A percentile compares a stretch with the other conserved stretches of the same genome.
phyloP scores from a whole-genome alignment of 1,139 yeast species.

The Pichia sp. region DNA sequence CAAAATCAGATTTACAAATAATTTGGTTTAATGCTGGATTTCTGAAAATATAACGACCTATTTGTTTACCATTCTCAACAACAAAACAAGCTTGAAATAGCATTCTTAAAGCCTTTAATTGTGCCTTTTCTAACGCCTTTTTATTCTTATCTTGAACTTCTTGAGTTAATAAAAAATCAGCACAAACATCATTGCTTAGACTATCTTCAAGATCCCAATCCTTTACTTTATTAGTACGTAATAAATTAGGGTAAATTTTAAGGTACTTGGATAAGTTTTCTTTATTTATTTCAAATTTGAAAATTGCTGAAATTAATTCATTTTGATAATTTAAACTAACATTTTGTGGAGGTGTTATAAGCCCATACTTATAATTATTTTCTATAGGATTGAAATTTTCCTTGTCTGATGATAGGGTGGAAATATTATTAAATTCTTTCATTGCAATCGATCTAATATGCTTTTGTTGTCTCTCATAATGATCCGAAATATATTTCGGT shows the following conservation, averaged over 20 bases:
- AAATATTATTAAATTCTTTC: slow-evolving; percentile 20
- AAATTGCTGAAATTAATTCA: slow-evolving; percentile 29
- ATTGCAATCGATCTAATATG: slow-evolving; percentile 19
- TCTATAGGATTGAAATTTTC: slow-evolving; percentile 4
- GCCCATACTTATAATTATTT: neutral
- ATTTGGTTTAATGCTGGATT: slow-evolving; percentile 28
- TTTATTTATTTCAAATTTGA: slow-evolving; percentile 24
- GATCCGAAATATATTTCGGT: slow-evolving; percentile 1
- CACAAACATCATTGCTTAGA: slow-evolving; percentile 15
- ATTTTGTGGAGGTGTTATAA: slow-evolving; percentile 15
- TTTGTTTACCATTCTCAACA: slow-evolving; percentile 32
- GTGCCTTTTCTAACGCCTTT: slow-evolving; percentile 29
- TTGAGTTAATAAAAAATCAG: slow-evolving; percentile 60
- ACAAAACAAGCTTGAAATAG: slow-evolving; percentile 32
- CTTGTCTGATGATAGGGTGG: slow-evolving; percentile 9
- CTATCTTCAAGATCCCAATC: slow-evolving; percentile 36
- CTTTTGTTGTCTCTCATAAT: slow-evolving; percentile 18
- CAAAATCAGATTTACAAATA: slow-evolving; percentile 22
- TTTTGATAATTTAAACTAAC: slow-evolving; percentile 18
- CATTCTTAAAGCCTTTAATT: slow-evolving; percentile 34
- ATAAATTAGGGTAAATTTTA: slow-evolving; percentile 12
- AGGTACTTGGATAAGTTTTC: slow-evolving; percentile 14
- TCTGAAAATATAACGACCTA: slow-evolving; percentile 31
- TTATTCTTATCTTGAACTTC: slow-evolving; percentile 35
- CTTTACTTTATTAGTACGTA: slow-evolving; percentile 16